These are phyloP conservation scores for Kalmanozyma brasiliensis DNA, from an alignment of 1,284 basidiomycete genomes.

Conservation along the genomic window DNA sequence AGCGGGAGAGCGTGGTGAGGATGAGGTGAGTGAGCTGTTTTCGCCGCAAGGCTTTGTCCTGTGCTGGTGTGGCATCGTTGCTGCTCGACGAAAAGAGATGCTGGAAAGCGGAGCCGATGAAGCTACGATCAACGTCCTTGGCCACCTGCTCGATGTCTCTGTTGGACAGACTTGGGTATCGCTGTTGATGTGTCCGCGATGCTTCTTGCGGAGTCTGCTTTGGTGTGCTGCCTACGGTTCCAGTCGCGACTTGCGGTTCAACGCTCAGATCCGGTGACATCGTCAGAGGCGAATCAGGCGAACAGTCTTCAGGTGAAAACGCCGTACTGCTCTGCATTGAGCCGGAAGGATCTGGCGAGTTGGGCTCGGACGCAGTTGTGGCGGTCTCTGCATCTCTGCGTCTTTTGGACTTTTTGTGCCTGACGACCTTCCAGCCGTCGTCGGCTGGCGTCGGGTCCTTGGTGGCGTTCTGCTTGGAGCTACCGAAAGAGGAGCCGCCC, in stretches of 20 bases:
- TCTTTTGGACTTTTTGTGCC: constrained; percentile 27
- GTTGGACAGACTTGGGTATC: constrained; percentile 17
- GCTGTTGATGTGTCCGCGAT: neutral
- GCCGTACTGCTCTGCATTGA: constrained; percentile 1
- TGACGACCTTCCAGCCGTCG: constrained; percentile 40
- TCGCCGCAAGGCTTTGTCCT: constrained; percentile 24
- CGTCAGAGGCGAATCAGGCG: neutral
- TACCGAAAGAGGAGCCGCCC: too few relatives aligned
- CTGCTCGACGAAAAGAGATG: constrained; percentile 1
- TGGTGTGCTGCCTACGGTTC: neutral
- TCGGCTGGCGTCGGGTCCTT: neutral
- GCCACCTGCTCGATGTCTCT: constrained; percentile 62
- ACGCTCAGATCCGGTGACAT: neutral
- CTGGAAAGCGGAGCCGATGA: constrained; percentile 50
- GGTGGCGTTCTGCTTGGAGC: neutral
- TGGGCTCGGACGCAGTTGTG: neutral
- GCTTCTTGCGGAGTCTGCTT: neutral
- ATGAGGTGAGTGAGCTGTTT: constrained; percentile 53
- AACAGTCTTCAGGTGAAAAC: neutral
- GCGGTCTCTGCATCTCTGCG: constrained; percentile 2
- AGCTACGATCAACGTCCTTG: constrained; percentile 64
- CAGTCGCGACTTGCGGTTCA: neutral
- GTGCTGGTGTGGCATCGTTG: neutral
- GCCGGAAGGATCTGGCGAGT: constrained; percentile 1
- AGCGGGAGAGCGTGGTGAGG: constrained; percentile 78